Percentiles rank a stretch among this genome's conserved stretches.
Conservation (phyloP, 169 alveolate genomes). For the Plasmodium vivax region DNA sequence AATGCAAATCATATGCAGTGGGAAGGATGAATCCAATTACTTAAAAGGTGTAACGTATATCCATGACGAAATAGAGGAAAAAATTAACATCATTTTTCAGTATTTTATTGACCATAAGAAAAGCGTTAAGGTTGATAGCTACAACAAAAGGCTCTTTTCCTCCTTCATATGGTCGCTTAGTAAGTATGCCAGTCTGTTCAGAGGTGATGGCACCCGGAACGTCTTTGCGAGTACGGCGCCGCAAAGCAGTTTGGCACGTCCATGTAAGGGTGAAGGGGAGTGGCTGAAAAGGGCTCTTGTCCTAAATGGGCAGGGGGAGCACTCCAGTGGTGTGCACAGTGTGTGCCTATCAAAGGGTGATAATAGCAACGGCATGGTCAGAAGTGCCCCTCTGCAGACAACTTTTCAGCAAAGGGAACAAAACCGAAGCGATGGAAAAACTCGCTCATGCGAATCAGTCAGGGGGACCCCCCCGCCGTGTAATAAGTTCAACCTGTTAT, state of each 20-base stretch:
- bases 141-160: slow-evolving; percentile 62
- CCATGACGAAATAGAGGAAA: slow-evolving; percentile 53
- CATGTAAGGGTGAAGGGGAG: not conserved
- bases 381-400: not conserved
- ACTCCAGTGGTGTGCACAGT: not conserved
- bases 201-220: not conserved
- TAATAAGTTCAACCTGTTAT: slow-evolving; percentile 28
- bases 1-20: slow-evolving; percentile 47
- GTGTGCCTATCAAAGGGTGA: not conserved
- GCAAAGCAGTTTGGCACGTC: not conserved
- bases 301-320: not conserved
- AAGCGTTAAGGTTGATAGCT: slow-evolving; percentile 17
- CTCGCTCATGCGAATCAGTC: not conserved
- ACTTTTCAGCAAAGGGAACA: not conserved
- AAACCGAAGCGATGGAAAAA: not conserved
- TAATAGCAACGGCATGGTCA: not conserved
- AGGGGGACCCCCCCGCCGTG: not conserved
- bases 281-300: not conserved
- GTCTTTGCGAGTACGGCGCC: not conserved
- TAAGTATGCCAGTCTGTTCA: slow-evolving; percentile 17
- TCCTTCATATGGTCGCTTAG: slow-evolving; percentile 73
- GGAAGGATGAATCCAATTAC: not conserved
- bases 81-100: slow-evolving; percentile 26
- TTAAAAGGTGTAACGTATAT: slow-evolving; percentile 27
- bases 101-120: slow-evolving; percentile 31